A percentile compares a stretch with the other conserved stretches of the same genome.
These are phyloP conservation scores for Ruellia speciosa DNA, from an alignment of 305 asterid species.

Conservation along the genomic window DNA sequence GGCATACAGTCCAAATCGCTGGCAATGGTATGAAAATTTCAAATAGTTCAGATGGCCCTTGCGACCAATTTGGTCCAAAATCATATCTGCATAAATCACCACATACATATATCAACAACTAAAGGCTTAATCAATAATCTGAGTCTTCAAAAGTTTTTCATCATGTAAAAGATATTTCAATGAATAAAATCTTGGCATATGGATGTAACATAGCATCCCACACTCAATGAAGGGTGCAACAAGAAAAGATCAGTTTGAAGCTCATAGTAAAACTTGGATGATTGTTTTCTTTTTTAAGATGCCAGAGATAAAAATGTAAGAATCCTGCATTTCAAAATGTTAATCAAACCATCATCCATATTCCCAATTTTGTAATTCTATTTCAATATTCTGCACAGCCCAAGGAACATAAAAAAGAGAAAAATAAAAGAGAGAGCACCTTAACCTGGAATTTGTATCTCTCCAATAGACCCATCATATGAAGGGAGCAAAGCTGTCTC, in stretches of 20 bases:
- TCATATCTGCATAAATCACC: conserved; percentile 41
- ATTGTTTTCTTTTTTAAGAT: neutral
- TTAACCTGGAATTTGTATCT: conserved; percentile 60
- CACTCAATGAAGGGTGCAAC: conserved; percentile 1
- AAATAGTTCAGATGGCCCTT: conserved; percentile 30
- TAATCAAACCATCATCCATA: neutral
- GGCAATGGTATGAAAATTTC: conserved; percentile 70
- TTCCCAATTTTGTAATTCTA: neutral
- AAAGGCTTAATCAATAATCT: conserved; percentile 14
- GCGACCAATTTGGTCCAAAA: conserved; percentile 45
- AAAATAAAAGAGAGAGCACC: conserved; percentile 9
- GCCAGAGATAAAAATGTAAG: conserved; percentile 3
- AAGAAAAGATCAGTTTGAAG: neutral
- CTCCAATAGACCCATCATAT: conserved; percentile 60
- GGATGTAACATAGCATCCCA: neutral
- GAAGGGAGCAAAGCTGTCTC: conserved; percentile 82
- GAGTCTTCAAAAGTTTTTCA: neutral
- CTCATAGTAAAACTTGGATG: neutral
- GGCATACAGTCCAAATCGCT: conserved; percentile 59
- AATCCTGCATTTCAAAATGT: neutral
- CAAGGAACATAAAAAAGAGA: conserved; percentile 11
- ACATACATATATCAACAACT: conserved; percentile 11
- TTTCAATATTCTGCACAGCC: conserved; percentile 8
- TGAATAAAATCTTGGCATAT: conserved; percentile 2
- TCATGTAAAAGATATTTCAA: neutral